Evolutionary conservation across 345 rosid genomes (phyloP), one percentile per base, ranked within the genome.

Genomic region (Hibiscus tridactylites): DNA sequence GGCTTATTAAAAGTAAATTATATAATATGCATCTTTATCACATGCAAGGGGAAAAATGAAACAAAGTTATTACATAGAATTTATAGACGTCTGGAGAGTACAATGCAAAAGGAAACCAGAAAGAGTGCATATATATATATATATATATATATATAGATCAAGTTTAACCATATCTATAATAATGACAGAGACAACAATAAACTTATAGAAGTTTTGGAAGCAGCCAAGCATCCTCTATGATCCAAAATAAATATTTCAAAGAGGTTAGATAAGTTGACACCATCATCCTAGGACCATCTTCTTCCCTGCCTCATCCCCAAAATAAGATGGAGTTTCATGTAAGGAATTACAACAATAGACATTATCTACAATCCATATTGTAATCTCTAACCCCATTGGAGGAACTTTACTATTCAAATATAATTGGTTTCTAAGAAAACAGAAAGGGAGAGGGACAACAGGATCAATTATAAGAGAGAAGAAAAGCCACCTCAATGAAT

Each of bases 401-500:
- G 44, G 19, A 67, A 49, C 59, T 28, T 49, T 3, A 28, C 26
- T 29, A 67, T 67, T 67, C 21, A 67, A 16, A 37, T 37, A 39
- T 68, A n/a, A 68, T 35, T 47, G 3, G 2, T 17, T 24, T 35
- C 60, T 39, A 64, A 56, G 46, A 39, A 4, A 47, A 62, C 1
- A 68, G 33, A 4, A 46, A 59, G 46, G 28, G 42, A 49, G 13
- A 39, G 44, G 9, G 9, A 39, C 9, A 10, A 46, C n/a, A 16
- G 57, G 16, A 71, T 19, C 67, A 52, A 57, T 6, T 11, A 50
- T 21, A 13, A 71, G 71, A 47, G 49, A 63, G 57, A 76, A 52
- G 9, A 37, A 37, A 37, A 76, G 67, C 79, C 60, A 94, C 99
- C 99, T 96, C 99, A 64, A 96, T 87, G 80, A 91, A 96, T 73